These are phyloP conservation scores for Tothia fuscella DNA, from an alignment of 2,329 filamentous ascomycete genomes.

Conservation along the genomic window DNA sequence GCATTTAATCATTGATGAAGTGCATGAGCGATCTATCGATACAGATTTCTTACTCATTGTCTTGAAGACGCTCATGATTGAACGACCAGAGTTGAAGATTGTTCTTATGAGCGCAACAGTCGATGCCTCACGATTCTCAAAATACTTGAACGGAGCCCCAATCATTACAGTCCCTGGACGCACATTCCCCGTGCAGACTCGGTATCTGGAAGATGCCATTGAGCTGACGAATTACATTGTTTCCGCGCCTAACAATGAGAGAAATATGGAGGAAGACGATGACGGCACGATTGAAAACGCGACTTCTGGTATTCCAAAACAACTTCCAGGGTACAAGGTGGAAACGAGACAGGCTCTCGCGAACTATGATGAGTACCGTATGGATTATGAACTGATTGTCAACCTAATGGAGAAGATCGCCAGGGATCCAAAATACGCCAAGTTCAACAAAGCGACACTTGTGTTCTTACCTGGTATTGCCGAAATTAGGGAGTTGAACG, in stretches of 20 bases:
- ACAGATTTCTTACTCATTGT: constrained; percentile 94
- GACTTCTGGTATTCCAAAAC: constrained; percentile 47
- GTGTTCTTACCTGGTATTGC: constrained; percentile 91
- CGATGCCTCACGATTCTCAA: constrained; percentile 81
- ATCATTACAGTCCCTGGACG: constrained; percentile 84
- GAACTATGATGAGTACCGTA: constrained; percentile 78
- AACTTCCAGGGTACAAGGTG: constrained; percentile 60
- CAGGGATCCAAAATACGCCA: constrained; percentile 49
- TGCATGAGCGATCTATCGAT: constrained; percentile 88
- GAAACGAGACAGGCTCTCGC: constrained; percentile 63
- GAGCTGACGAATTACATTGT: constrained; percentile 77
- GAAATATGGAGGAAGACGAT: constrained; percentile 28
- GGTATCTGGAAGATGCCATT: constrained; percentile 84
- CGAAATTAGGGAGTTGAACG: constrained; percentile 81
- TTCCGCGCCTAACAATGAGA: constrained; percentile 40
- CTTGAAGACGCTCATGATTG: constrained; percentile 65
- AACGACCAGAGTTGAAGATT: constrained; percentile 75
- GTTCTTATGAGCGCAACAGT: constrained; percentile 97
- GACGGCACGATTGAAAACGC: constrained; percentile 36
- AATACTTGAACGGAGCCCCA: constrained; percentile 74
- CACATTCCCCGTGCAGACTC: constrained; percentile 82
- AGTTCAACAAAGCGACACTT: constrained; percentile 82
- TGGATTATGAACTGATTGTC: constrained; percentile 79
- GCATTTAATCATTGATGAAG: constrained; percentile 92
- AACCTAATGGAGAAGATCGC: constrained; percentile 69